phyloP scores from a whole-genome alignment of 306 rosid genomes.

The Vigna nakashimae region DNA sequence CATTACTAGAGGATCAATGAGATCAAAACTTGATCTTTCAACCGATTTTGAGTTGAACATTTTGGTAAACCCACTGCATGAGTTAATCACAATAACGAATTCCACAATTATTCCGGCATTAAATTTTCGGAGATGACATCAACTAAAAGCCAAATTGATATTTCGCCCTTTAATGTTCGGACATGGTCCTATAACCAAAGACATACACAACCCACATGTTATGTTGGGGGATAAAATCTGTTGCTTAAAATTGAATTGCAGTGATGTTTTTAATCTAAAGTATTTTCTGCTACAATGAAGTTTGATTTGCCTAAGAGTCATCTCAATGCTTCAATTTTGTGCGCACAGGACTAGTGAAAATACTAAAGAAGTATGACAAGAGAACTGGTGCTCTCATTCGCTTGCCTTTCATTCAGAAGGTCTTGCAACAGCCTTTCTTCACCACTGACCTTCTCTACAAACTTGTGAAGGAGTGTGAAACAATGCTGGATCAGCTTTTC shows the following conservation, averaged over 20 bases:
- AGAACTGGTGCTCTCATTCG: conserved; percentile 97
- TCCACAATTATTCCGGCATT: not conserved
- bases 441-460: conserved; percentile 87
- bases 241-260: not conserved
- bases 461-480: conserved; percentile 89
- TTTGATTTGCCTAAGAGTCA: not conserved
- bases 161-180: not conserved
- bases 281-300: not conserved
- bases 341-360: conserved; percentile 78
- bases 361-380: conserved; percentile 92
- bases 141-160: not conserved
- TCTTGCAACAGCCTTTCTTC: conserved; percentile 88
- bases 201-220: not conserved
- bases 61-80: not conserved
- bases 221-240: not conserved
- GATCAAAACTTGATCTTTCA: not conserved
- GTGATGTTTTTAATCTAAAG: not conserved
- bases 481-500: conserved; percentile 74
- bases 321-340: conserved; percentile 11
- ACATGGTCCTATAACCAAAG: not conserved
- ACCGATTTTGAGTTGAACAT: not conserved
- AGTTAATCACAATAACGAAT: not conserved
- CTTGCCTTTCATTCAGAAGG: conserved; percentile 89
- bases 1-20: not conserved
- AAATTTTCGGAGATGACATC: not conserved